Conservation (phyloP, 2,329 filamentous ascomycete species). For the Alternaria viburni region DNA sequence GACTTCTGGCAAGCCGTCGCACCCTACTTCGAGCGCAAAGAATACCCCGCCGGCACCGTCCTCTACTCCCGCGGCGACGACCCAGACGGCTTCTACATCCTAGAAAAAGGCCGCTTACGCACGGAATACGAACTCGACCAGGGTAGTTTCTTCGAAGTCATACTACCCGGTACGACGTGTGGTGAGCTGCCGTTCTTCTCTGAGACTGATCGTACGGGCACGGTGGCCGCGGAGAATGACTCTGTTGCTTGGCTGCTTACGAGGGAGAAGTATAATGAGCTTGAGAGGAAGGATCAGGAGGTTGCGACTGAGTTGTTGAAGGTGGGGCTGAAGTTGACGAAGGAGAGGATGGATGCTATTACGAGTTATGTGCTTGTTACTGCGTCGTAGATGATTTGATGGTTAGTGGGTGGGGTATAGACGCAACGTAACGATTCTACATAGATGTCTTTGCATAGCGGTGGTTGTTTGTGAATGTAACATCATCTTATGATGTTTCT, state of each 20-base stretch:
- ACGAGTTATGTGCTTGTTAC: conserved; percentile 54
- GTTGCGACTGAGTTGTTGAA: conserved; percentile 84
- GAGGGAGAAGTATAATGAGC: conserved; percentile 69
- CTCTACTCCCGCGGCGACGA: conserved; percentile 78
- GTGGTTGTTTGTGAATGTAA: not conserved
- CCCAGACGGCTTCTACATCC: conserved; percentile 84
- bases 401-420: not conserved
- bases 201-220: conserved; percentile 85
- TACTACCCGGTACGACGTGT: conserved; percentile 92
- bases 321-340: conserved; percentile 91
- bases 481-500: not conserved
- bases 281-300: conserved; percentile 76
- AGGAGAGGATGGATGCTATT: conserved; percentile 83
- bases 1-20: conserved; percentile 92
- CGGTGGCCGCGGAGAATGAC: conserved; percentile 80
- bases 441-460: not conserved
- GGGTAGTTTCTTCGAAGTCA: conserved; percentile 86
- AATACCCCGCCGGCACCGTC: conserved; percentile 71
- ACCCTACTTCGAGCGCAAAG: conserved; percentile 74
- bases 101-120: conserved; percentile 87
- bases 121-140: conserved; percentile 92
- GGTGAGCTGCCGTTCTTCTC: conserved; percentile 97
- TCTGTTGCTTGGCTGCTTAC: conserved; percentile 85
- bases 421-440: not conserved
- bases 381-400: conserved; percentile 27